Percentiles rank a stretch among this genome's conserved stretches.
Conservation (phyloP, 768 basidiomycete genomes). For the Cystofilobasidium ferigula region DNA sequence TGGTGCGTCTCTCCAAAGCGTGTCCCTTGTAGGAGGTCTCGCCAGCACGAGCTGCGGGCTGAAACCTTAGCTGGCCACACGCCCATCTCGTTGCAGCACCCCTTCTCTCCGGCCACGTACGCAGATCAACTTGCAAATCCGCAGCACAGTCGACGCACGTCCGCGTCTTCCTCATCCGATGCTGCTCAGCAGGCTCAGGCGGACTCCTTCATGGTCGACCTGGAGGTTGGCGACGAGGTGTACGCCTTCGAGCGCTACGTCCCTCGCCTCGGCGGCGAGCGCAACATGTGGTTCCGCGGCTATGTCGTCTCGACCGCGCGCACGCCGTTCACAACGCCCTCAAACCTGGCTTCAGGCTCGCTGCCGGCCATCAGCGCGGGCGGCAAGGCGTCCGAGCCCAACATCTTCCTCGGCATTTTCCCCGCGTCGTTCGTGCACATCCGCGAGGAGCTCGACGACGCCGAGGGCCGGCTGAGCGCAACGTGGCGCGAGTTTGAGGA, state of each 20-base stretch:
- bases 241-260: constrained; percentile 76
- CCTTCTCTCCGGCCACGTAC: constrained; percentile 13
- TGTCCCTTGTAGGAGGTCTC: too few relatives aligned
- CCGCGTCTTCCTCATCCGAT: background rate
- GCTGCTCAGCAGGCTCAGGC: background rate
- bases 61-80: background rate
- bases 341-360: constrained; percentile 13
- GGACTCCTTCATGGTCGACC: constrained; percentile 35
- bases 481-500: constrained; percentile 49
- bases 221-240: constrained; percentile 92
- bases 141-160: background rate
- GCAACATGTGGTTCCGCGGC: constrained; percentile 81
- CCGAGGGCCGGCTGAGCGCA: constrained; percentile 71
- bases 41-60: background rate
- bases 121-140: background rate
- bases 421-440: constrained; percentile 78
- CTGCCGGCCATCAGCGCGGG: constrained; percentile 20
- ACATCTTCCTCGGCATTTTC: constrained; percentile 85
- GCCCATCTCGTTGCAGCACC: constrained; percentile 6
- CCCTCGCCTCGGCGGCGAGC: constrained; percentile 34
- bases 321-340: background rate
- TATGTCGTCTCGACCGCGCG: constrained; percentile 5
- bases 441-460: constrained; percentile 75
- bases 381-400: constrained; percentile 31
- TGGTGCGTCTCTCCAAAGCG: too few relatives aligned